These are phyloP conservation scores for Paecilomyces niveus DNA, from an alignment of 2,329 filamentous ascomycete genomes.

Conservation along the genomic window DNA sequence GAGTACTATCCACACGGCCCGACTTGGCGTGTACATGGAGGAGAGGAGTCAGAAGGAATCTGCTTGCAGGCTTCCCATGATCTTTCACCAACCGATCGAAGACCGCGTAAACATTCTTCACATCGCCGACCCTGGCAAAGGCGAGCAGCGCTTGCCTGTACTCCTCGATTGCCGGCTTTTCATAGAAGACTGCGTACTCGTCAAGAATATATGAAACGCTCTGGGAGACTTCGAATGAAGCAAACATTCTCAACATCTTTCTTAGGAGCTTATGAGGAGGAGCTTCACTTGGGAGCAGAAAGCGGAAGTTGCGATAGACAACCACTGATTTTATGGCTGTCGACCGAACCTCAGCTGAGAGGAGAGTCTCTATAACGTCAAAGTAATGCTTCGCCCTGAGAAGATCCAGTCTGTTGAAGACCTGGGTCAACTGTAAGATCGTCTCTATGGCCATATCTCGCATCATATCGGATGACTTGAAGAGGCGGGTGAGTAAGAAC, in stretches of 20 bases:
- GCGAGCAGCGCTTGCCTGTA: slow-evolving; percentile 33
- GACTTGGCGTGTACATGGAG: slow-evolving; percentile 65
- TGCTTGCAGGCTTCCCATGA: slow-evolving; percentile 26
- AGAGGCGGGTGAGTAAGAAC: slow-evolving; percentile 19
- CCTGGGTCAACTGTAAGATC: slow-evolving; percentile 22
- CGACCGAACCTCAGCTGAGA: slow-evolving; percentile 18
- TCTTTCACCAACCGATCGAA: slow-evolving; percentile 37
- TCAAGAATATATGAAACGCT: slow-evolving; percentile 34
- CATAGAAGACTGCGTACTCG: slow-evolving; percentile 29
- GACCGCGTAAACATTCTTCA: slow-evolving; percentile 34
- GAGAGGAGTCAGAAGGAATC: slow-evolving; percentile 44
- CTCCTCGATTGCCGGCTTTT: slow-evolving; percentile 20
- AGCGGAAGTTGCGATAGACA: slow-evolving; percentile 36
- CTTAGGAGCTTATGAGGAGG: slow-evolving; percentile 16
- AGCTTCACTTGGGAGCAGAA: slow-evolving; percentile 16
- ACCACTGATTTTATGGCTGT: slow-evolving; percentile 24
- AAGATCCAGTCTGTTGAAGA: slow-evolving; percentile 16
- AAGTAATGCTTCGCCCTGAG: slow-evolving; percentile 20
- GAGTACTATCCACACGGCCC: slow-evolving; percentile 56
- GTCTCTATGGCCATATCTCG: slow-evolving; percentile 20
- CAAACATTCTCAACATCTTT: slow-evolving; percentile 19
- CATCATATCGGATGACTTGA: slow-evolving; percentile 18
- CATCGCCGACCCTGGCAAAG: slow-evolving; percentile 43
- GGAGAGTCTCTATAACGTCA: slow-evolving; percentile 21
- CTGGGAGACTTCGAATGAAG: slow-evolving; percentile 23